Conservation (phyloP, 371 early-diverging fungal species). For the Mucor ambiguus region DNA sequence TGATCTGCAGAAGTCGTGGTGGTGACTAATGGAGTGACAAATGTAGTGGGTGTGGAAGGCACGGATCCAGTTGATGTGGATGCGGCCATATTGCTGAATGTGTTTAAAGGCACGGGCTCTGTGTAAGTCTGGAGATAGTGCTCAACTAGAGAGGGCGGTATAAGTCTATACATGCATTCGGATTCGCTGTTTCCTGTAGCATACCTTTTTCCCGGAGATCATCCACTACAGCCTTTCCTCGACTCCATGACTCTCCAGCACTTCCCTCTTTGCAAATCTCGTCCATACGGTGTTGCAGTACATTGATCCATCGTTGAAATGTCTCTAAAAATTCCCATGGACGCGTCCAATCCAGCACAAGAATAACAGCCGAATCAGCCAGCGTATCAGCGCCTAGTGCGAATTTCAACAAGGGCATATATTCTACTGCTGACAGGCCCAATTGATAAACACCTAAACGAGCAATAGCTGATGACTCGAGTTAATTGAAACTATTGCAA, state of each 20-base stretch:
- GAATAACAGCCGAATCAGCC: slow-evolving; percentile 67
- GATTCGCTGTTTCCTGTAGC: too few species aligned
- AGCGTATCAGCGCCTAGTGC: slow-evolving; percentile 73
- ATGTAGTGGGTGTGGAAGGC: slow-evolving; percentile 24
- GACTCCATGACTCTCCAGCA: slow-evolving; percentile 58
- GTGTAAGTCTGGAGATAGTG: slow-evolving; percentile 63
- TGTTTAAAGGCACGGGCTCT: slow-evolving; percentile 42
- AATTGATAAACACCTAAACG: slow-evolving; percentile 86
- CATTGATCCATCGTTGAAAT: slow-evolving; percentile 79
- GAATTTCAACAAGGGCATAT: slow-evolving; percentile 74
- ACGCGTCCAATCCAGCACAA: slow-evolving; percentile 90
- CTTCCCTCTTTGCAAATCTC: slow-evolving; percentile 63
- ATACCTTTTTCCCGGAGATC: slow-evolving; percentile 76
- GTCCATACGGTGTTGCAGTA: slow-evolving; percentile 69
- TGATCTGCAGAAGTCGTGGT: slow-evolving; percentile 54
- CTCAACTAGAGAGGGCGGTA: slow-evolving; percentile 52
- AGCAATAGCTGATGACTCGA: slow-evolving; percentile 61
- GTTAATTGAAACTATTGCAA: background rate
- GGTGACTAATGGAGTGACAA: slow-evolving; percentile 42
- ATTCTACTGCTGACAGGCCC: slow-evolving; percentile 73
- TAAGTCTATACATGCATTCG: too few species aligned
- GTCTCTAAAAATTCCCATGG: slow-evolving; percentile 89
- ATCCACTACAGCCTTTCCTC: slow-evolving; percentile 71
- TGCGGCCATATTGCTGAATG: slow-evolving; percentile 33
- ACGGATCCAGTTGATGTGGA: slow-evolving; percentile 43